Percentiles rank a stretch among this genome's conserved stretches.
These are phyloP conservation scores for Colletotrichum australisinense DNA, from an alignment of 2,329 filamentous ascomycete genomes.

Conservation along the genomic window DNA sequence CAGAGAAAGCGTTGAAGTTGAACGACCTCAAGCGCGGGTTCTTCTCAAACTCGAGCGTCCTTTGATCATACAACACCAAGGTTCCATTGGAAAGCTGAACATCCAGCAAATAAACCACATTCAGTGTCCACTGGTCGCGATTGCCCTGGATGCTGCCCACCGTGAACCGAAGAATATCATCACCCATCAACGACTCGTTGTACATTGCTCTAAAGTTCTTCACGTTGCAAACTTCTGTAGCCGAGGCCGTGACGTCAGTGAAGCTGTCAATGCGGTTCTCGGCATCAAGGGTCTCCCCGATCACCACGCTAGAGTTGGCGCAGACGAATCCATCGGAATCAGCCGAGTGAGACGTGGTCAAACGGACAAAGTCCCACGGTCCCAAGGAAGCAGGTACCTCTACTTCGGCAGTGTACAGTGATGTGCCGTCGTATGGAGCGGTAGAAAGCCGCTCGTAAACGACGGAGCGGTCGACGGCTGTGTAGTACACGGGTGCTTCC, in stretches of 20 bases:
- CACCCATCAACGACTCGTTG: background rate
- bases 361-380: constrained; percentile 27
- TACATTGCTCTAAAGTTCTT: constrained; percentile 26
- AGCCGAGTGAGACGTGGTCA: constrained; percentile 3
- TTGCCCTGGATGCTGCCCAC: constrained; percentile 20
- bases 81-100: constrained; percentile 27
- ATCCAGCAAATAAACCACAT: constrained; percentile 9
- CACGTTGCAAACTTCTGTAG: constrained; percentile 19
- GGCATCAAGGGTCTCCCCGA: constrained; percentile 13
- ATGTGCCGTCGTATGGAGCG: constrained; percentile 10
- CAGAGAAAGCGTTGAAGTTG: constrained; percentile 20
- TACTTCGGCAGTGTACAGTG: constrained; percentile 15
- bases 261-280: constrained; percentile 12
- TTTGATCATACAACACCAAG: constrained; percentile 21
- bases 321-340: constrained; percentile 31
- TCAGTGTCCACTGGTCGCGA: constrained; percentile 13
- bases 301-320: constrained; percentile 25
- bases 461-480: constrained; percentile 15
- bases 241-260: constrained; percentile 9
- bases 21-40: constrained; percentile 18
- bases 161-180: constrained; percentile 27
- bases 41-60: constrained; percentile 25
- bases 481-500: constrained; percentile 12
- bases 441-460: constrained; percentile 18
- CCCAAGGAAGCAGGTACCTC: constrained; percentile 21